Conservation (phyloP, 1,284 basidiomycete species). For the Ganoderma sinense region DNA sequence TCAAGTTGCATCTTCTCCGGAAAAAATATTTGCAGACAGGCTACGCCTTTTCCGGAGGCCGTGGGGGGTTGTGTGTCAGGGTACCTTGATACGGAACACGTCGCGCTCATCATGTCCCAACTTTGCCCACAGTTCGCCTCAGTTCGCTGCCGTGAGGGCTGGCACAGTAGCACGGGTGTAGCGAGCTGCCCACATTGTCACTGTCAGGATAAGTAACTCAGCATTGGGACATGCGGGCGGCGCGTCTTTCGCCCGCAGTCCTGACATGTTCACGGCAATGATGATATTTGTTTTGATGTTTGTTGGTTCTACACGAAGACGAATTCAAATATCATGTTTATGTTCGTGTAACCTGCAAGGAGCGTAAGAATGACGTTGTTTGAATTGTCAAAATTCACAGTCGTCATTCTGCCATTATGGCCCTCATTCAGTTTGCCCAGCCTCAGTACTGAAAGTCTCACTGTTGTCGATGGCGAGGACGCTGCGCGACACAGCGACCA, state of each 20-base stretch:
- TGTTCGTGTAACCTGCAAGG: not conserved
- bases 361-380: not conserved
- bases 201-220: no score
- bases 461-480: not conserved
- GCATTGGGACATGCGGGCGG: not conserved
- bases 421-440: not conserved
- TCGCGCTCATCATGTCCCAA: no score
- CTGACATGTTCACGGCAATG: not conserved
- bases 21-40: not conserved
- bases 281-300: not conserved
- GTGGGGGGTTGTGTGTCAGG: no score
- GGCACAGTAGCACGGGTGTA: no score
- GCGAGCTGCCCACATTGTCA: not conserved
- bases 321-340: not conserved
- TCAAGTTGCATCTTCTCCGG: not conserved
- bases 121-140: no score
- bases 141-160: not conserved
- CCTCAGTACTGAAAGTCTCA: not conserved
- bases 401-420: not conserved
- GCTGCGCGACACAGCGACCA: not conserved
- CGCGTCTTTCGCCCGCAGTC: not conserved
- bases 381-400: not conserved
- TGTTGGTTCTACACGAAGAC: not conserved
- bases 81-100: no score
- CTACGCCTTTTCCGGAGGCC: not conserved